Conservation (phyloP, 371 early-diverging fungal genomes). For the Apophysomyces elegans region DNA sequence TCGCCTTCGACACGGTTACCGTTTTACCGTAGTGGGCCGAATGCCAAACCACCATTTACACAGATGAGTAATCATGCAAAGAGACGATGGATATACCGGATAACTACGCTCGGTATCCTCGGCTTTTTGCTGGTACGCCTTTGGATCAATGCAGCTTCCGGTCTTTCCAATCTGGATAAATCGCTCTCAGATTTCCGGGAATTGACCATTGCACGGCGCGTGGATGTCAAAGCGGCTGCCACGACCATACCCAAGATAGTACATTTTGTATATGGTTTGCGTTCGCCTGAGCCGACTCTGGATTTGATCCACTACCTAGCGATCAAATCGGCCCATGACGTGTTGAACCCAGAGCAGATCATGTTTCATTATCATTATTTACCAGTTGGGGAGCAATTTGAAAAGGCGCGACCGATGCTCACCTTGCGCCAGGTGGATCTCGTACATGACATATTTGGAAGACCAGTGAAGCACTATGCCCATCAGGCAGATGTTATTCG, state of each 20-base stretch:
- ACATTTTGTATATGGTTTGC: constrained; percentile 56
- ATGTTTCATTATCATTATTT: constrained; percentile 55
- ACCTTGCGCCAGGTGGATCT: constrained; percentile 42
- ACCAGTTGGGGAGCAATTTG: constrained; percentile 53
- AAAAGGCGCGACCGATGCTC: constrained; percentile 41
- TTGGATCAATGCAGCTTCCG: background rate
- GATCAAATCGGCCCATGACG: constrained; percentile 58
- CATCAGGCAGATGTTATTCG: constrained; percentile 57
- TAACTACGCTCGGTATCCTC: background rate
- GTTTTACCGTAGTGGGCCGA: background rate
- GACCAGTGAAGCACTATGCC: constrained; percentile 51
- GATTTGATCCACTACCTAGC: constrained; percentile 56
- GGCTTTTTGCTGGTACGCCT: background rate
- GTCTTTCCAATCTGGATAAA: background rate
- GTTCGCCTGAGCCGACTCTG: constrained; percentile 44
- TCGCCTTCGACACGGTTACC: constrained; percentile 1
- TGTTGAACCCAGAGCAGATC: constrained; percentile 50
- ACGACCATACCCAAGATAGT: constrained; percentile 53
- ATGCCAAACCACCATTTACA: background rate
- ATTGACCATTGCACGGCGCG: constrained; percentile 26
- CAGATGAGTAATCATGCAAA: background rate
- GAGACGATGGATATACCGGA: constrained; percentile 1
- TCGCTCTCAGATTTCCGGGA: constrained; percentile 21
- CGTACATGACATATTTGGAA: constrained; percentile 38
- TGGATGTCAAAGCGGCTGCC: constrained; percentile 20